Base-by-base conservation (phyloP, 176 grass and related monocot species). In the Oryza rufipogon region DNA sequence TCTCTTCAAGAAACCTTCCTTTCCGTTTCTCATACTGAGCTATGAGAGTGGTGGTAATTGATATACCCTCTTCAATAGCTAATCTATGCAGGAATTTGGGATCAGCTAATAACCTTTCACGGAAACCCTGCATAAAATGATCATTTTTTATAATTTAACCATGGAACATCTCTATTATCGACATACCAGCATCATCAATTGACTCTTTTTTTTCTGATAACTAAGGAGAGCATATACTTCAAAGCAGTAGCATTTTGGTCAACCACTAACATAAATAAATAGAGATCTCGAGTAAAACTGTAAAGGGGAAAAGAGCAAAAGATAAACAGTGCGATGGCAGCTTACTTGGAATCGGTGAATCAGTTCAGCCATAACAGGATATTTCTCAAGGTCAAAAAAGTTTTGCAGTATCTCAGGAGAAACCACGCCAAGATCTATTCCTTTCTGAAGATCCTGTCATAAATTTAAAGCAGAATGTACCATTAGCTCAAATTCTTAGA, bases 321-420 rank as follows among this genome's bases (percentile, higher is more conserved):
- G 38, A 84, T 73, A 82, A 32, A 81, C 8, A 82, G 23, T 74
- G 70, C 30, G 74, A 26, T 36, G 82, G 6, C 25, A 76, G 22
- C 80, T 89, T 91, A 99, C 93, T 85, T 99, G 96, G 88, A 99
- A 99, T 56, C 78, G 86, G 76, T 96, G 93, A 91, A 95, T 86
- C 71, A 99, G 85, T 91, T 96, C 96, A 28, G 88, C 82, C 52
- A 94, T 85, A 75, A 92, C 36, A 76, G 96, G 96, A 85, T 96
- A 99, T 78, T 91, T 76, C 73, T 99, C 96, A 76, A 99, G 93
- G 86, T 99, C 96, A 81, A 99, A 96, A 91, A 99, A 96, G 90
- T 99, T 99, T 51, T 99, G 96, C 41, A 94, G 70, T 89, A 99
- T 94, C 83, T 99, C 96, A 23, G 96, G 96, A 71, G 96, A 96